Evolutionary conservation across 768 basidiomycete genomes (phyloP).

Genomic region (Cubamyces lactineus): DNA sequence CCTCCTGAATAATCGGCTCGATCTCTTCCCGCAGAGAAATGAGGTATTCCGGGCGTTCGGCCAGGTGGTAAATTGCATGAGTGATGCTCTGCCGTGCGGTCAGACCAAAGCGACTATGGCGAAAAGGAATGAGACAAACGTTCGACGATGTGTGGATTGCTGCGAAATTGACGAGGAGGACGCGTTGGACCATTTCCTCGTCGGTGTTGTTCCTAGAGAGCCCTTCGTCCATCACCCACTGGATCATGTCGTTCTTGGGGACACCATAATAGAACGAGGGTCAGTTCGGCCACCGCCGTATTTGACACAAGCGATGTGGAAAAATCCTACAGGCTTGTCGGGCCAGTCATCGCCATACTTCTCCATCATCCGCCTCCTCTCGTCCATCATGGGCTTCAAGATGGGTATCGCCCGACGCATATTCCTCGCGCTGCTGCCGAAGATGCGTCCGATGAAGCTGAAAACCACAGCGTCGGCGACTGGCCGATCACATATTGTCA

Average conservation of each 20-base stretch:
- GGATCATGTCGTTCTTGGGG: slow-evolving; percentile 31
- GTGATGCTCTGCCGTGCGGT: slow-evolving; percentile 33
- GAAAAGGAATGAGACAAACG: background rate
- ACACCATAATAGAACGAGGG: too few relatives aligned
- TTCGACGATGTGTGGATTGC: slow-evolving; percentile 24
- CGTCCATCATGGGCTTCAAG: slow-evolving; percentile 37
- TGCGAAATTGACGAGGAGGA: slow-evolving; percentile 34
- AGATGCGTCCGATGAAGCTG: background rate
- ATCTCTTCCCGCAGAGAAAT: slow-evolving; percentile 48
- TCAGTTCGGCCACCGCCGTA: slow-evolving; percentile 18
- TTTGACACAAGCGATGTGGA: background rate
- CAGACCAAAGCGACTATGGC: too few relatives aligned
- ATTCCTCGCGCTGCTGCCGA: background rate
- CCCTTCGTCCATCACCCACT: slow-evolving; percentile 37
- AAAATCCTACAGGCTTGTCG: slow-evolving; percentile 36
- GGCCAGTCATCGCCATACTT: slow-evolving; percentile 25
- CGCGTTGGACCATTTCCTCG: slow-evolving; percentile 27
- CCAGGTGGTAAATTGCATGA: slow-evolving; percentile 41
- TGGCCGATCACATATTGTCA: too few relatives aligned
- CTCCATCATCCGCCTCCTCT: slow-evolving; percentile 31
- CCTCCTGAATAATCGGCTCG: slow-evolving; percentile 37
- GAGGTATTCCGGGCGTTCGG: slow-evolving; percentile 39
- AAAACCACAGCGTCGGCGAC: too few relatives aligned
- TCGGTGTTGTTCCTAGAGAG: slow-evolving; percentile 13
- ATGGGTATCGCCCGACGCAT: slow-evolving; percentile 18